Evolutionary conservation across 345 rosid genomes (phyloP).

Genomic region (Citrus glauca): DNA sequence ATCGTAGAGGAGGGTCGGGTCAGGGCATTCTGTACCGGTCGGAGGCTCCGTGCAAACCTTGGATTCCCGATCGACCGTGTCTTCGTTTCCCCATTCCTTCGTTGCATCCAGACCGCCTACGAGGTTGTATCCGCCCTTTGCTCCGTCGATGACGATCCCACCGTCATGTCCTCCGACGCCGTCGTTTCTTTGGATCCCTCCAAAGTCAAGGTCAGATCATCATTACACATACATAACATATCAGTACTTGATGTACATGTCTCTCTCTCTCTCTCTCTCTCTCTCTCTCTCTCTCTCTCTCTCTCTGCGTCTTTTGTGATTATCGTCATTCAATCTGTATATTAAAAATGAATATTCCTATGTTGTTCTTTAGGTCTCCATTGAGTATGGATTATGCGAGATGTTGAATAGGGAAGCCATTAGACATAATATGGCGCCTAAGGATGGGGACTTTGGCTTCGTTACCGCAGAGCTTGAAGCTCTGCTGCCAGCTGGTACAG

Average conservation of each 20-base stretch:
- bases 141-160: conserved; percentile 30
- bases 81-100: conserved; percentile 80
- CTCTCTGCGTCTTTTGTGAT: too few relatives aligned
- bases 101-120: conserved; percentile 76
- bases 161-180: conserved; percentile 29
- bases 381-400: conserved; percentile 82
- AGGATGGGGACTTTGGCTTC: conserved; percentile 61
- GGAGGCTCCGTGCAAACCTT: conserved; percentile 40
- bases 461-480: conserved; percentile 50
- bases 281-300: too few relatives aligned
- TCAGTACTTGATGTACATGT: too few relatives aligned
- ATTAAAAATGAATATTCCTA: neutral
- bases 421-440: conserved; percentile 46
- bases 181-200: conserved; percentile 41
- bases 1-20: conserved; percentile 41
- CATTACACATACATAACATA: neutral
- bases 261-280: too few relatives aligned
- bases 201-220: conserved; percentile 57
- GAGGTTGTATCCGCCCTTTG: conserved; percentile 55
- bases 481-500: conserved; percentile 55
- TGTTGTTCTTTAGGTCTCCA: conserved; percentile 41
- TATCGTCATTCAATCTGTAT: too few relatives aligned
- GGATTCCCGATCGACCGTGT: conserved; percentile 75
- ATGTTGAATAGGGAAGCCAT: conserved; percentile 61
- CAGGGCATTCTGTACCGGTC: conserved; percentile 51